Percentiles rank a stretch among this genome's conserved stretches.
phyloP scores from a whole-genome alignment of 2,329 filamentous ascomycete genomes.

The Apiospora kogelbergensis region DNA sequence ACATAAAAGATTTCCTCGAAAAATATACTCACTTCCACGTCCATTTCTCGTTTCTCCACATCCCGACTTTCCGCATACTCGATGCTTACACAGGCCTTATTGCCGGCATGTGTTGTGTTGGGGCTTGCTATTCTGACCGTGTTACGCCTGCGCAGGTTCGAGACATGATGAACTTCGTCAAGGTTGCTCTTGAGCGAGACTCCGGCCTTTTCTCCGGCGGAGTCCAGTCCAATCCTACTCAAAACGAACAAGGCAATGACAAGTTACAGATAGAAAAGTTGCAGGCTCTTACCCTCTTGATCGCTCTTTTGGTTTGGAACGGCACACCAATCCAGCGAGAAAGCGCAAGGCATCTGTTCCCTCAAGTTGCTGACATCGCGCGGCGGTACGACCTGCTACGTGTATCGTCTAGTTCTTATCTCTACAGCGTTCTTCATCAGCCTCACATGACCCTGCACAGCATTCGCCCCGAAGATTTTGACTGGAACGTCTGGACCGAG shows the following conservation, averaged over 20 bases:
- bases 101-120: slow-evolving; percentile 70
- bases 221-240: slow-evolving; percentile 33
- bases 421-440: slow-evolving; percentile 62
- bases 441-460: slow-evolving; percentile 46
- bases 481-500: slow-evolving; percentile 68
- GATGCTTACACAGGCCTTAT: slow-evolving; percentile 67
- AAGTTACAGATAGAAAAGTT: slow-evolving; percentile 61
- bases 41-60: slow-evolving; percentile 72
- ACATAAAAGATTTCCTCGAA: slow-evolving; percentile 69
- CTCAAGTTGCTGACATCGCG: slow-evolving; percentile 55
- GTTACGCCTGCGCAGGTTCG: slow-evolving; percentile 61
- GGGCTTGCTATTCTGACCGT: slow-evolving; percentile 71
- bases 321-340: slow-evolving; percentile 66
- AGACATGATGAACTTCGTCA: slow-evolving; percentile 65
- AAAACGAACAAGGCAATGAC: slow-evolving; percentile 38
- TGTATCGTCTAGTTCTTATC: slow-evolving; percentile 47
- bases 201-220: slow-evolving; percentile 46
- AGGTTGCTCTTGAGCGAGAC: slow-evolving; percentile 57
- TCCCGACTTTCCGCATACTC: slow-evolving; percentile 68
- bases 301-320: slow-evolving; percentile 67
- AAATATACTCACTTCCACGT: slow-evolving; percentile 72
- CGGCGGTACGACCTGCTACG: slow-evolving; percentile 57
- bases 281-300: slow-evolving; percentile 64
- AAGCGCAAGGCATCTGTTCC: slow-evolving; percentile 59
- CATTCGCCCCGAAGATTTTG: slow-evolving; percentile 53